Conservation (phyloP, 768 basidiomycete species). For the Cyclocybe cylindracea region DNA sequence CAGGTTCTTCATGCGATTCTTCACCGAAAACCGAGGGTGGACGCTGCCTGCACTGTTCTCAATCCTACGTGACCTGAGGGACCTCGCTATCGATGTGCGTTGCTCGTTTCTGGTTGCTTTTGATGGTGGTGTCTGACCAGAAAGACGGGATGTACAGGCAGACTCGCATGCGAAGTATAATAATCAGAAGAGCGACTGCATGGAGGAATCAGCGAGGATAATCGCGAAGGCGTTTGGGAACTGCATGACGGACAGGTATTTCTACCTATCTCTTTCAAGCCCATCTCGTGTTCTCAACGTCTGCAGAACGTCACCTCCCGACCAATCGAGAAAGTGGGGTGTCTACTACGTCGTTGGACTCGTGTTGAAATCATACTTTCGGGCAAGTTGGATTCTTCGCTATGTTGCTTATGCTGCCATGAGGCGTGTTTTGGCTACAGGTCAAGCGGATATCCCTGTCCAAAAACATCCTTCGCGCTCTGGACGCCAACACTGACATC, state of each 20-base stretch:
- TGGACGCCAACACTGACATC: constrained; percentile 83
- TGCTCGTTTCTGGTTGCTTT: background rate
- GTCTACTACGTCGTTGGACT: constrained; percentile 91
- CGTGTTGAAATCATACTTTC: constrained; percentile 93
- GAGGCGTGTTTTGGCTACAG: constrained; percentile 36
- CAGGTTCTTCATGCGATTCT: constrained; percentile 77
- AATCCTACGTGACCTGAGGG: constrained; percentile 77
- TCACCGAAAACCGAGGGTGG: constrained; percentile 85
- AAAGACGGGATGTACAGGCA: constrained; percentile 39
- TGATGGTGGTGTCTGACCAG: background rate
- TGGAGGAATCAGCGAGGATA: constrained; percentile 86
- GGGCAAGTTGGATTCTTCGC: constrained; percentile 49
- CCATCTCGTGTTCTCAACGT: background rate
- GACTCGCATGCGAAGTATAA: constrained; percentile 61
- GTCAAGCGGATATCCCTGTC: constrained; percentile 89
- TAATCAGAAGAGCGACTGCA: constrained; percentile 58
- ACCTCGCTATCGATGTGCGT: constrained; percentile 80
- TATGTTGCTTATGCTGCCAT: constrained; percentile 1
- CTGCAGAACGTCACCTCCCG: constrained; percentile 61
- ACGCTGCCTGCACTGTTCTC: constrained; percentile 82
- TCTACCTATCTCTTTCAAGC: background rate
- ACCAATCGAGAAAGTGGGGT: constrained; percentile 85
- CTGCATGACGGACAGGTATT: constrained; percentile 76
- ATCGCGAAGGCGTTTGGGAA: constrained; percentile 89
- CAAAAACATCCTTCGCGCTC: constrained; percentile 88